These are phyloP conservation scores for Spiromastix sp. DNA, from an alignment of 2,329 filamentous ascomycete genomes.

Conservation along the genomic window DNA sequence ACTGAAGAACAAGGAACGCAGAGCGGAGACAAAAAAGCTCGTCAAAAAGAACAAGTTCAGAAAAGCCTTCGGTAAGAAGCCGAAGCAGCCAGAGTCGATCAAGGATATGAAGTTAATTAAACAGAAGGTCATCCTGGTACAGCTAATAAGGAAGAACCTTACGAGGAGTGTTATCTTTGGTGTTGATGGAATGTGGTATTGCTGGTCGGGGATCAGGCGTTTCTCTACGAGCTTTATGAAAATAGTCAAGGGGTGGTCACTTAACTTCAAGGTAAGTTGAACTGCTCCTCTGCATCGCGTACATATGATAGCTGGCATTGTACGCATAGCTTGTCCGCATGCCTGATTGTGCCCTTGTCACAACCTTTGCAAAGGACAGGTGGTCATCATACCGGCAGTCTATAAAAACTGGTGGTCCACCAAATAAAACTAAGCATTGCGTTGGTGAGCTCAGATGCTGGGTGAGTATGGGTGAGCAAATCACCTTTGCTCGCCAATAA, in stretches of 20 bases:
- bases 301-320: no score
- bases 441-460: no score
- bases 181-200: not conserved
- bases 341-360: slow-evolving; percentile 1
- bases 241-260: slow-evolving; percentile 1
- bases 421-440: slow-evolving; percentile 3
- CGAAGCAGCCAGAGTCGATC: slow-evolving; percentile 2
- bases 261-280: slow-evolving; percentile 3
- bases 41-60: slow-evolving; percentile 1
- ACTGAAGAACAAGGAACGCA: slow-evolving; percentile 1
- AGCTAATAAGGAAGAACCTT: not conserved
- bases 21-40: slow-evolving; percentile 1
- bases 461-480: no score
- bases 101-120: not conserved
- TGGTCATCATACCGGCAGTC: slow-evolving; percentile 2
- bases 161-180: slow-evolving; percentile 2
- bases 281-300: no score
- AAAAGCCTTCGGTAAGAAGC: not conserved
- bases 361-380: slow-evolving; percentile 2
- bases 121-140: slow-evolving; percentile 1
- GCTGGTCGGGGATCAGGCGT: slow-evolving; percentile 2
- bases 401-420: slow-evolving; percentile 3
- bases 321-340: slow-evolving; percentile 1
- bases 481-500: no score
- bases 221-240: slow-evolving; percentile 3